Evolutionary conservation across 1,139 yeast species (phyloP).

Genomic region (Nakaseomyces glabratus): DNA sequence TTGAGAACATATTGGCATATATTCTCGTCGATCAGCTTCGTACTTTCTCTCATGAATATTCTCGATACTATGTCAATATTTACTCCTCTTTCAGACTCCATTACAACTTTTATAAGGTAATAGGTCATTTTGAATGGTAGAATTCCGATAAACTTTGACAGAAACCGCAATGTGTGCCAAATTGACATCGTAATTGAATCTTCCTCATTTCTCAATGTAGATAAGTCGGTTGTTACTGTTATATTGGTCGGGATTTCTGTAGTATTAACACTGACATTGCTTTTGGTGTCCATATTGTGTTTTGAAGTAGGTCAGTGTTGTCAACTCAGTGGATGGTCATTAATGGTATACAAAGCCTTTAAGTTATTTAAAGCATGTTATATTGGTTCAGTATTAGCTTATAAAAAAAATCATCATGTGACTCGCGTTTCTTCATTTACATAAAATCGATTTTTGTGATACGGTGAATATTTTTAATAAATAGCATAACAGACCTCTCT

Average conservation of each 20-base stretch:
- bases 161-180: slow-evolving; percentile 6
- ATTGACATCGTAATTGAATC: neutral
- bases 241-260: slow-evolving; percentile 2
- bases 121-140: slow-evolving; percentile 8
- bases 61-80: slow-evolving; percentile 9
- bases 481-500: too few species aligned
- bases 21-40: slow-evolving; percentile 10
- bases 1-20: slow-evolving; percentile 14
- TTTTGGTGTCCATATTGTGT: too few species aligned
- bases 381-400: too few species aligned
- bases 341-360: too few species aligned
- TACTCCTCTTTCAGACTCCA: slow-evolving; percentile 5
- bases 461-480: too few species aligned
- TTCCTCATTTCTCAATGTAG: neutral
- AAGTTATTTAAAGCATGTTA: too few species aligned
- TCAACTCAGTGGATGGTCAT: too few species aligned
- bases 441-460: too few species aligned
- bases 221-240: neutral
- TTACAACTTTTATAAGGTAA: slow-evolving; percentile 1
- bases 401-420: too few species aligned
- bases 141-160: slow-evolving; percentile 1
- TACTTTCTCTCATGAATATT: slow-evolving; percentile 17
- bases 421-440: too few species aligned
- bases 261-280: too few species aligned
- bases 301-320: too few species aligned